Evolutionary conservation across 768 basidiomycete genomes (phyloP).

Genomic region (Boletus reticulatus): DNA sequence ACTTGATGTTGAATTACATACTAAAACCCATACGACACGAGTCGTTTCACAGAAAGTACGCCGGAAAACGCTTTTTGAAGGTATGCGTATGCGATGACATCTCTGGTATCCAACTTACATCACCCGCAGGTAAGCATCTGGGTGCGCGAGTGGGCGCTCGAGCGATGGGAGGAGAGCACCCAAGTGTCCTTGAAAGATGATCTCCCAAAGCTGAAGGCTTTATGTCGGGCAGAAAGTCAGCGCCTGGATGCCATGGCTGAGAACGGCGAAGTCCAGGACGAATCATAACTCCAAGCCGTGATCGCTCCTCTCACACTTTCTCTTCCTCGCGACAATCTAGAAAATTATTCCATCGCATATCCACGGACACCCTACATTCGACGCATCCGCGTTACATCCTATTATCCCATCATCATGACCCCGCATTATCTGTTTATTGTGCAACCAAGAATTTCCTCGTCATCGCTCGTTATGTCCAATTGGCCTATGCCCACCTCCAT

Average conservation of each 20-base stretch:
- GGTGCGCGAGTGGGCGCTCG: constrained; percentile 83
- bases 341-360: constrained; percentile 24
- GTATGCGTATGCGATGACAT: constrained; percentile 36
- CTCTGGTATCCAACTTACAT: neutral
- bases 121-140: constrained; percentile 68
- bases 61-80: constrained; percentile 80
- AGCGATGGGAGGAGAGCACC: constrained; percentile 64
- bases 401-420: constrained; percentile 18
- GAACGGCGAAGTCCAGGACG: constrained; percentile 9
- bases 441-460: constrained; percentile 26
- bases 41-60: constrained; percentile 86
- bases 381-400: constrained; percentile 21
- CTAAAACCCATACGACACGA: constrained; percentile 70
- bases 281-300: constrained; percentile 11
- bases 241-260: constrained; percentile 11
- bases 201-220: constrained; percentile 35
- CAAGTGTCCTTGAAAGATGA: constrained; percentile 60
- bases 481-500: constrained; percentile 11
- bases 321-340: constrained; percentile 13
- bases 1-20: constrained; percentile 86
- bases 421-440: constrained; percentile 28
- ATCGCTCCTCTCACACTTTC: neutral
- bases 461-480: constrained; percentile 24
- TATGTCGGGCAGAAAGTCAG: constrained; percentile 20
- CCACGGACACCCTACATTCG: constrained; percentile 26